Evolutionary conservation across 2,329 filamentous ascomycete species (phyloP), one percentile per base, ranked within the genome.

Genomic region (Neonectria coccinea): DNA sequence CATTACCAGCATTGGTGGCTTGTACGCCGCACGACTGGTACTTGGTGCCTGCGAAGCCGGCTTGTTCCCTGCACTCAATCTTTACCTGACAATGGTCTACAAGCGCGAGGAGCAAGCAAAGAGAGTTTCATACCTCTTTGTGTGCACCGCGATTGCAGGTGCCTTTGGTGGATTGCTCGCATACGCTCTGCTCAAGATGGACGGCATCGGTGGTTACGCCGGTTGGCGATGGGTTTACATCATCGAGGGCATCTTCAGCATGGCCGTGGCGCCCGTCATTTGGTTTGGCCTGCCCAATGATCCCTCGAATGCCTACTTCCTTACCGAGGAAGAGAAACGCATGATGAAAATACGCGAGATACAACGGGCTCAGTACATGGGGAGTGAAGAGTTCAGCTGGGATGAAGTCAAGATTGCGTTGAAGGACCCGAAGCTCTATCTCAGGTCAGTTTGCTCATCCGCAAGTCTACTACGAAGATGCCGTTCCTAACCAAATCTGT

Each of bases 31-130:
- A 27, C 70, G 74, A 14, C 56, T 69, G 1, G 59, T 68, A 12
- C 53, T 59, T 25, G 73, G 73, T 4, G 68, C 67, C 22, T 70
- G 65, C 54, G 73, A 75, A 36, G 69, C 70, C 18, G 73, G 73
- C 31, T 53, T 75, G 2, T 74, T 74, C 42, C 73, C 73, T n/a
- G 67, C 65, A 10, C 66, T 75, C 8, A 72, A 68, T 60, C 9
- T 73, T 14, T 75, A 74, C 54, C 69, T 75, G 25, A 74, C 70
- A 27, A 71, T 73, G 62, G 67, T 75, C 4, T 76, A 76, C 48
- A 82, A 84, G 18, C 79, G 82, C 6, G 82, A 84, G 3, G 87
- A 89, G 73, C 79, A 85, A 20, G 85, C 83, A 2, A 81, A 84
- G 14, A 79, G 87, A 3, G 83, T 87, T 5, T 85, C 85, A 0